Evolutionary conservation across 345 rosid genomes (phyloP), one percentile per base, ranked within the genome.

Genomic region (Lepidium didymum): DNA sequence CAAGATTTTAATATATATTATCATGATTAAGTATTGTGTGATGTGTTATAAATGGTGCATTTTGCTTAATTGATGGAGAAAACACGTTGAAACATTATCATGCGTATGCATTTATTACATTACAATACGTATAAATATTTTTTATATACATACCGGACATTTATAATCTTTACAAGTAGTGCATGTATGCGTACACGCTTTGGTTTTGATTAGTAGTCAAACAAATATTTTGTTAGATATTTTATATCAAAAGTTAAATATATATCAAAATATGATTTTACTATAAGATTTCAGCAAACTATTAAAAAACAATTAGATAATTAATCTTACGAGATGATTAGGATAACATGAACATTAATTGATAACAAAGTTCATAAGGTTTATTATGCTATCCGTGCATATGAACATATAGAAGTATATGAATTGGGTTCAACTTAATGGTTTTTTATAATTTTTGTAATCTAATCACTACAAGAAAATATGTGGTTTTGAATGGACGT

Each of bases 71-170:
- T 27, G 57, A 51, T 64, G 51, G 70, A 56, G 63, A 31, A 31
- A 63, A 55, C 41, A 71, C 18, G 13, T 55, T 44, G 42, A 62
- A 71, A 55, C 31, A 63, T 11, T 31, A 42, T 70, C 53, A 69
- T 40, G 23, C 42, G 52, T 58, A 58, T 47, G 38, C 66, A 47
- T 57, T 25, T 57, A 36, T 21, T 29, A 6, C 4, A 21, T 10
- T 3, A 35, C 35, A 36, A 34, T 23, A 52, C 7, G 5, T n/a
- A 9, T 4, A 19, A 1, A 19, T 19, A 19, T 19, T 1, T 19
- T 1, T 19, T 19, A 19, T 19, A 19, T 19, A 19, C n/a, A n/a
- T n/a, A n/a, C 18, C 27, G 56, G 56, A 67, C 47, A 7, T 45
- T 56, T 34, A 56, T 2, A 16, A 15, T 34, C 55, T 1, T 33